Conservation (phyloP, 2,329 filamentous ascomycete species). For the Lachnellula arida region DNA sequence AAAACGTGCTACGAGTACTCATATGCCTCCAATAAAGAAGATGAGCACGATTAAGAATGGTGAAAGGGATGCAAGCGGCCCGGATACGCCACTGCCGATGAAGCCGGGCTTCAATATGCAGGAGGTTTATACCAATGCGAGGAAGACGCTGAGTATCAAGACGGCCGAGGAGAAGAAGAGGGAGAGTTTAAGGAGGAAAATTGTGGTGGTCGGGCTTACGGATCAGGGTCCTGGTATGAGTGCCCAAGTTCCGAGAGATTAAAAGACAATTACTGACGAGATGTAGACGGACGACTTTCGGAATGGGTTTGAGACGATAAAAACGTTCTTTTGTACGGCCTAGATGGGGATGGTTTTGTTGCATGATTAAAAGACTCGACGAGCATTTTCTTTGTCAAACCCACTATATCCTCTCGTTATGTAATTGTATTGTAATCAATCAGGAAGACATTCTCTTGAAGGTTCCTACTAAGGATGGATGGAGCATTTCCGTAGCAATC, state of each 20-base stretch:
- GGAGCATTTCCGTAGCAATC: too few species aligned
- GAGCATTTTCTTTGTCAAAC: too few species aligned
- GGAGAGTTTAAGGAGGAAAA: conserved; percentile 24
- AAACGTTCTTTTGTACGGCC: neutral
- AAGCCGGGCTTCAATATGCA: conserved; percentile 17
- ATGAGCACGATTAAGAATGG: conserved; percentile 10
- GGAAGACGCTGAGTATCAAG: conserved; percentile 12
- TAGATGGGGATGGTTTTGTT: too few species aligned
- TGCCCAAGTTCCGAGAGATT: neutral
- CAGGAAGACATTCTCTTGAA: too few species aligned
- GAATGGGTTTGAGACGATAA: conserved; percentile 1
- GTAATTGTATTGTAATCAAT: too few species aligned
- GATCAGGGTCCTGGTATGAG: conserved; percentile 24
- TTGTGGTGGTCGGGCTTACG: conserved; percentile 21
- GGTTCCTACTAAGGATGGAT: too few species aligned
- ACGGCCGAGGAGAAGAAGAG: conserved; percentile 18
- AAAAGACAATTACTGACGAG: neutral
- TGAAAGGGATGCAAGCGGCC: conserved; percentile 11
- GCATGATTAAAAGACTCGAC: too few species aligned
- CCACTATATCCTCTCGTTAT: too few species aligned
- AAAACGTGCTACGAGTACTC: conserved; percentile 7
- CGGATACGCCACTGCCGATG: conserved; percentile 16
- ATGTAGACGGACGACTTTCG: conserved; percentile 3
- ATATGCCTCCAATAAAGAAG: neutral
- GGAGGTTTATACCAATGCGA: conserved; percentile 18